Percentiles rank a stretch among this genome's conserved stretches.
Conservation (phyloP, 2,329 filamentous ascomycete genomes). For the Diaporthe australafricana region DNA sequence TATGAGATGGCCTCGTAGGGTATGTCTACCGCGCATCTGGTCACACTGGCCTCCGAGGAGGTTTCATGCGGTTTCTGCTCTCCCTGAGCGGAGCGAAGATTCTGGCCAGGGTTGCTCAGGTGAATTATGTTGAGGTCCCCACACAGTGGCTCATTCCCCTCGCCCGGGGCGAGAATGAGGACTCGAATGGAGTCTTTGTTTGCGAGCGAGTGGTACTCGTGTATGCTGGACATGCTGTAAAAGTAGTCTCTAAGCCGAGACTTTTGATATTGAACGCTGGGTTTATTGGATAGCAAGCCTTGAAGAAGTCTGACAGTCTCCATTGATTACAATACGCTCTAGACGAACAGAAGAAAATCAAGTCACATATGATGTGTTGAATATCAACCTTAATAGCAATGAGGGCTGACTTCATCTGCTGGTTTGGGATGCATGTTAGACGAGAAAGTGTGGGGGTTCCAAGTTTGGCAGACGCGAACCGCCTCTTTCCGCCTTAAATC, state of each 20-base stretch:
- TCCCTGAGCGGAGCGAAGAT: not conserved
- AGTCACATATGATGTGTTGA: no score
- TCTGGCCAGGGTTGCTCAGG: not conserved
- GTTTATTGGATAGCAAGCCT: not conserved
- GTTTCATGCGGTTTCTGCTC: not conserved
- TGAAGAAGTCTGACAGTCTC: no score
- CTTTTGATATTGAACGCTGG: no score
- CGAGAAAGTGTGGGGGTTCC: no score
- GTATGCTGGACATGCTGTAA: not conserved
- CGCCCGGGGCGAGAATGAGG: not conserved
- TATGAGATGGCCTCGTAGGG: slow-evolving; percentile 26
- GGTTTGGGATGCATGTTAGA: no score
- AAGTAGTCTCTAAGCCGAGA: not conserved
- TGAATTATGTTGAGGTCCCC: not conserved
- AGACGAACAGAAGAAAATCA: no score
- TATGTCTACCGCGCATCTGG: not conserved
- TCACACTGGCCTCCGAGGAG: not conserved
- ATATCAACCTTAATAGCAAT: no score
- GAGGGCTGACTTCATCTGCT: no score
- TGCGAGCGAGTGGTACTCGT: not conserved
- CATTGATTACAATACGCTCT: no score
- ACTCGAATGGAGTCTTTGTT: not conserved
- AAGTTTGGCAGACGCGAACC: no score
- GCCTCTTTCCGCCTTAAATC: no score
- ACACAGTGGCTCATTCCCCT: not conserved